Base-by-base conservation (phyloP, 1,284 basidiomycete species). In the Cryptococcus sp. region DNA sequence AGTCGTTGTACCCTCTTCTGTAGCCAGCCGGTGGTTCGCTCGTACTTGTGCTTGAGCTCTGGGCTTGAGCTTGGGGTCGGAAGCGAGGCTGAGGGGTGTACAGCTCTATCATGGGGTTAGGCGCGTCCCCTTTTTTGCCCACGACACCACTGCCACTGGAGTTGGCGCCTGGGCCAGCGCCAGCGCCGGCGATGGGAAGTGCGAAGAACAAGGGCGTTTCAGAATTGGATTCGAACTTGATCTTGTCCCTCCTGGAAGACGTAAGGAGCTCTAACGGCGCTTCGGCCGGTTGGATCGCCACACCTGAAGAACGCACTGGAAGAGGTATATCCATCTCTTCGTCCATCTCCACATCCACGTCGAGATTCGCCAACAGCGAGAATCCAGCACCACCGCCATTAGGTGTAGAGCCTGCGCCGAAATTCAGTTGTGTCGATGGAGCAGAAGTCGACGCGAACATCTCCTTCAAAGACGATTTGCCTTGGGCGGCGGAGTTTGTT, bases 121-220 rank as follows among this genome's bases (percentile, higher is more conserved):
- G 41, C 25, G 66, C 62, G 57, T 69, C 66, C 20, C 68, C 68
- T n/a, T 61, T 58, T 15, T 58, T 55, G 11, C 58, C 50, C 16
- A 27, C 49, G 5, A 22, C 22, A 10, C 27, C 40, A 16, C 19
- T 30, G 20, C 40, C 23, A 16, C 22, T 3, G 55, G 25, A 3
- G 25, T 3, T 3, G 5, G 61, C 50, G 19, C 35, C 47, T 8
- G 46, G 25, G 11, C 48, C 42, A 22, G 25, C 42, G 30, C 40
- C 25, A 22, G 42, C 5, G 56, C 60, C 42, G 50, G 54, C 58
- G 7, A 41, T 52, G 7, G 61, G 61, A 10, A 59, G n/a, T 19
- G 71, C 64, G 67, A 78, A 79, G 68, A 79, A 79, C 23, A 76
- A 61, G 0, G 76, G 75, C 3, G 72, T 67, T 3, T 60, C 57